Base-by-base conservation (phyloP, 176 grass and related monocot species). In the Puccinellia tenuiflora region DNA sequence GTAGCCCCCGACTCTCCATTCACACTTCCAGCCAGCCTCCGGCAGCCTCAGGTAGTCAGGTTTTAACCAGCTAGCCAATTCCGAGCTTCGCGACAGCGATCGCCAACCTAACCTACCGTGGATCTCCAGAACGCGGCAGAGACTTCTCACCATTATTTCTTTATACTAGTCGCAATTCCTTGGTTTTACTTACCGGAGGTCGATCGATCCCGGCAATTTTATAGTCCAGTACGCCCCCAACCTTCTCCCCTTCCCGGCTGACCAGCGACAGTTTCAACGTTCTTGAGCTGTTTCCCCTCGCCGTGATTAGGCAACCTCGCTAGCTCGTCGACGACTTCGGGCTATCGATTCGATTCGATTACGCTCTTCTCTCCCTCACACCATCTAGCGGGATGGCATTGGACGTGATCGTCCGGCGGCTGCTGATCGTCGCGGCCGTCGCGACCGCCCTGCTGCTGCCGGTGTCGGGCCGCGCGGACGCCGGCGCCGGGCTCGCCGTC, bases 31-130 rank as follows among this genome's bases (percentile, higher is more conserved):
- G 48, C 60, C 20, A 40, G 42, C 28, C 8, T 9, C 43, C 31
- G 68, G 28, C 37, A 21, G 51, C 59, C 45, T 22, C 59, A 5
- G 22, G 14, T 79, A n/a, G n/a, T n/a, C n/a, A n/a, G n/a, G n/a
- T n/a, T 75, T 48, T 85, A 88, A 88, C 82, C 31, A 68, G 67
- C 38, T 75, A 20, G 82, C 38, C 37, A 59, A 75, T 57, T 80
- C 68, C 53, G 30, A 52, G 77, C 64, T 89, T 79, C 50, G 25
- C 52, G 87, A 89, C 29, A 85, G 82, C 62, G 82, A 85, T 74
- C 54, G 48, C 17, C 70, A n/a, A n/a, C n/a, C n/a, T n/a, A 31
- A 70, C 77, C 87, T 9, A 89, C 82, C 77, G 31, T 0, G 45
- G 2, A 31, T 74, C 33, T 52, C 68, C 20, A 39, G 20, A 33